Percentiles rank a stretch among this genome's conserved stretches.
These are phyloP conservation scores for Pulveroboletus ravenelii DNA, from an alignment of 768 basidiomycete genomes.

Conservation along the genomic window DNA sequence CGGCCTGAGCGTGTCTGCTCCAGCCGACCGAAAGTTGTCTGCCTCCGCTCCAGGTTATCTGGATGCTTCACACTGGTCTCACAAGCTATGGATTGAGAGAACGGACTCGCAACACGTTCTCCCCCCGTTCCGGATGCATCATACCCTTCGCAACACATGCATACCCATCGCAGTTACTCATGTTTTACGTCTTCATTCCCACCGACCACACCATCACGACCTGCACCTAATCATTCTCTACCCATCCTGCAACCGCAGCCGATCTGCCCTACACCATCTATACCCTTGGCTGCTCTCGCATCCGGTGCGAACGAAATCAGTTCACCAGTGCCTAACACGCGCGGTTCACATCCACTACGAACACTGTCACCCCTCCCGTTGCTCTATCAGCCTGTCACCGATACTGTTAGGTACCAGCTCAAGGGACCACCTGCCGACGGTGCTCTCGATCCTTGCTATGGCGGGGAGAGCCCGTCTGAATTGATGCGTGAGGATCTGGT, in stretches of 20 bases:
- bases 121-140: too few relatives aligned
- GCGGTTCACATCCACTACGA: constrained; percentile 3
- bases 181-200: constrained; percentile 18
- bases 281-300: constrained; percentile 28
- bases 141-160: constrained; percentile 13
- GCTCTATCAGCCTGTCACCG: constrained; percentile 34
- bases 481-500: constrained; percentile 18
- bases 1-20: constrained; percentile 5
- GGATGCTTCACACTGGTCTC: constrained; percentile 19
- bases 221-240: constrained; percentile 6
- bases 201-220: constrained; percentile 15
- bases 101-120: constrained; percentile 8
- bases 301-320: constrained; percentile 16
- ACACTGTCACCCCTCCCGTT: constrained; percentile 28
- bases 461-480: constrained; percentile 12
- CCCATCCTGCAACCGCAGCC: constrained; percentile 33
- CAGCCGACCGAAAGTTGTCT: constrained; percentile 28
- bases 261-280: constrained; percentile 32
- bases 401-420: constrained; percentile 28
- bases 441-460: constrained; percentile 7
- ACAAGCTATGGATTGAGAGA: constrained; percentile 18
- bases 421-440: constrained; percentile 6
- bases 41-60: constrained; percentile 31
- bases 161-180: constrained; percentile 22
- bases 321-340: not conserved